Evolutionary conservation across 176 grass and related monocot genomes (phyloP), one percentile per base, ranked within the genome.

Genomic region (Carex pumila): DNA sequence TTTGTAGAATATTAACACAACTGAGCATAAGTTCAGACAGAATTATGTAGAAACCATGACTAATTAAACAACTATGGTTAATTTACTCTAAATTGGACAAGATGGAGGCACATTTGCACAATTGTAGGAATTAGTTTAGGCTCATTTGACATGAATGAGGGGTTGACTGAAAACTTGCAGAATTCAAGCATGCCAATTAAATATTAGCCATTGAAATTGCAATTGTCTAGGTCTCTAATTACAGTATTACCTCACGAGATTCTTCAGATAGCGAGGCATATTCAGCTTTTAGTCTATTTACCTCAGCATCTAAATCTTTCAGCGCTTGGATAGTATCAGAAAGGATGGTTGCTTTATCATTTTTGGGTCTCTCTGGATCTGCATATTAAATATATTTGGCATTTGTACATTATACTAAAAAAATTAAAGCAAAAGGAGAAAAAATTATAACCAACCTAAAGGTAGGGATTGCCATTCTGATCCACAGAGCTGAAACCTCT

Each of bases 271-370:
- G 87, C 49, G 94, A 91, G 0, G 81, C 56, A 85, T 92, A 92
- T 87, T 97, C 94, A 81, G 89, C 64, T 91, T 92, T 97, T 65
- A 97, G 78, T 88, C 88, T 89, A 82, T 91, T 91, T 56, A 97
- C 90, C 60, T 92, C 87, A 81, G 87, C 70, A 82, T 86, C 88
- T 76, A 97, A 94, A 81, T 97, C 90, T 82, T 92, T 94, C 45
- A 97, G 85, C 80, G 94, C 83, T 79, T 94, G 94, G 69, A 94
- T 82, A 61, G 94, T 79, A 85, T 97, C 89, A 80, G 84, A 68
- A 85, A 97, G 87, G 61, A 97, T 91, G 66, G 88, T 94, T 71
- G 87, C 90, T 72, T 97, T 97, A 64, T 92, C 94, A 25, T 97
- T 94, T 88, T 93, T 94, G 36, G 92, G 90, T 50, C 90, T 66